Evolutionary conservation across 257 asterid species (phyloP), one percentile per base, ranked within the genome.

Genomic region (Gentiana straminea): DNA sequence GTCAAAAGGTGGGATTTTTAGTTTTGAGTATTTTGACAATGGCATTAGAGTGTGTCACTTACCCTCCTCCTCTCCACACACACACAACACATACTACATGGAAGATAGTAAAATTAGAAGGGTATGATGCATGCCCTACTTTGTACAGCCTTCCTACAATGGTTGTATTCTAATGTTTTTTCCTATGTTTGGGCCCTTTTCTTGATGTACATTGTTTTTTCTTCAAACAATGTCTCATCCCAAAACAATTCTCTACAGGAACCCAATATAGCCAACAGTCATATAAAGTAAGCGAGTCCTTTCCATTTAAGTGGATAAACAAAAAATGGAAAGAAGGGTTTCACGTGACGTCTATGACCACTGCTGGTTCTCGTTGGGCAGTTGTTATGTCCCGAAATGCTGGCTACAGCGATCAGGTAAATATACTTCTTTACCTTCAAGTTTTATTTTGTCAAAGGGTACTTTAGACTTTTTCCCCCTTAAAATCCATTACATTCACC

Each of bases 291-390:
- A 76, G 81, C n/a, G 81, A 75, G 39, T 71, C 77, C 7, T 75
- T 75, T 61, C 78, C 81, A 47, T 75, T 75, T 62, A 75, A 76
- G 58, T 76, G 81, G 81, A 76, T 76, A 49, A 76, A 70, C 73
- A 76, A 76, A 71, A 76, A 76, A 54, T 76, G 79, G 81, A 76
- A 63, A 63, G 81, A 76, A 67, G 81, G 81, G 46, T 76, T 72
- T 65, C 73, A 69, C 13, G 81, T 76, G 44, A 76, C 81, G 35
- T 69, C 81, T 49, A 76, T 76, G 81, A 79, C 81, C 44, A 76
- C 81, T 57, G 73, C 81, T 59, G 78, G 67, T 62, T 51, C 73
- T 66, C 63, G 76, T 38, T 76, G 81, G 81, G 81, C 76, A 53
- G 70, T 76, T 44, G 81, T 76, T 6, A 76, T 76, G 81, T 76